Evolutionary conservation across 176 grass and related monocot genomes (phyloP).

Genomic region (Oryza rufipogon): DNA sequence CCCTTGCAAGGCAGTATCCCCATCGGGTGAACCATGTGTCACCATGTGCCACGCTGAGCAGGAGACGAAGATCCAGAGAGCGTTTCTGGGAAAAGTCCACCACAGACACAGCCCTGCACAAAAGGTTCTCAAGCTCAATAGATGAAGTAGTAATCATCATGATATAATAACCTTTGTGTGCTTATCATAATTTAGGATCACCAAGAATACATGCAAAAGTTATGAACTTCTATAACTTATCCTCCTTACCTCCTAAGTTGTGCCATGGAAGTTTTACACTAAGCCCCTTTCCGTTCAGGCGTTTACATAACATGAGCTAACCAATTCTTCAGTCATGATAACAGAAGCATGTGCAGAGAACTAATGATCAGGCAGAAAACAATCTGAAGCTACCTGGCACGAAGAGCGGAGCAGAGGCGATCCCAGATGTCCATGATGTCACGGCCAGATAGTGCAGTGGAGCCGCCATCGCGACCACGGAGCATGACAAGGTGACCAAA

Average conservation of each 20-base stretch:
- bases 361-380: conserved; percentile 4
- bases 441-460: conserved; percentile 54
- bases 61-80: conserved; percentile 78
- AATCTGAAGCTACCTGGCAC: conserved; percentile 52
- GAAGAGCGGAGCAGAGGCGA: conserved; percentile 79
- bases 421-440: conserved; percentile 94
- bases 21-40: conserved; percentile 88
- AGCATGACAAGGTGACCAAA: conserved; percentile 84
- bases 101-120: conserved; percentile 68
- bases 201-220: background rate
- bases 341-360: conserved; percentile 9
- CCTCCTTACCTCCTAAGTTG: background rate
- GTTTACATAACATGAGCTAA: background rate
- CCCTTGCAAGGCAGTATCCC: conserved; percentile 74
- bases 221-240: background rate
- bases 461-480: conserved; percentile 53
- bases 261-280: background rate
- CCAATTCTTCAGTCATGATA: background rate
- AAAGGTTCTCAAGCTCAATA: conserved; percentile 34
- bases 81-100: conserved; percentile 71
- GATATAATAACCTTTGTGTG: conserved; percentile 8
- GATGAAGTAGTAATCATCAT: background rate
- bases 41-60: conserved; percentile 63
- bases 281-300: background rate
- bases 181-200: conserved; percentile 1